Base-by-base conservation (phyloP, 1,284 basidiomycete genomes). In the Ustilago shanxiensis region DNA sequence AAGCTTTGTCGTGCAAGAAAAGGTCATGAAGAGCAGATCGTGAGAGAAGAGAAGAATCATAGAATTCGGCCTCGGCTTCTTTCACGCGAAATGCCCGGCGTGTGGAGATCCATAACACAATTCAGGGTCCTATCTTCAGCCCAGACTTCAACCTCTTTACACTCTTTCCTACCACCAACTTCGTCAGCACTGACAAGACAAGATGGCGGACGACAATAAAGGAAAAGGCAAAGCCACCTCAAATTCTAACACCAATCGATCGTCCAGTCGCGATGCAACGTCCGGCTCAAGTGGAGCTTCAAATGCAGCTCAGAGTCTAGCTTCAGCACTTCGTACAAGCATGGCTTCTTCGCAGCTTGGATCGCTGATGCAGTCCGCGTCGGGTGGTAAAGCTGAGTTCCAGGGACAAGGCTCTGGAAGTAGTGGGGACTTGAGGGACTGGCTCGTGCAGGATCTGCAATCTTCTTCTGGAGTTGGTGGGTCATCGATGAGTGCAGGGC, bases 331-430 rank as follows among this genome's bases (percentile, higher is more conserved):
- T 7, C 61, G 74, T 5, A 52, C 37, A 0, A 63, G 39, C 2
- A 72, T 72, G 74, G 74, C 66, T 0, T 59, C 66, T 3, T 59
- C 61, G 9, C 74, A 77, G 62, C 66, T 77, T 9, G 37, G 50
- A 3, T 72, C 65, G 14, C n/a, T 72, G 5, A 67, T 77, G 61
- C 53, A 53, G 10, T 39, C 33, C 6, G 65, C 57, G 2, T 50
- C 61, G 1, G 59, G 56, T 1, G 69, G 69, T 1, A 77, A 77
- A 20, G 56, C 58, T 7, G 69, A 65, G 0, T 69, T 63, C 5
- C 24, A 37, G 1, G 51, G 41, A 0, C 24, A 37, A 2, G 45
- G 33, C 1, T 22, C 37, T 5, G 37, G 31, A 1, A 22, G 20
- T 1, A 35, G 41, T 1, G 66, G 45, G 1, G 69, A 71, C 5